Percentiles rank a stretch among this genome's conserved stretches.
Evolutionary conservation across 1,284 basidiomycete species (phyloP).

Genomic region (Papiliotrema flavescens): DNA sequence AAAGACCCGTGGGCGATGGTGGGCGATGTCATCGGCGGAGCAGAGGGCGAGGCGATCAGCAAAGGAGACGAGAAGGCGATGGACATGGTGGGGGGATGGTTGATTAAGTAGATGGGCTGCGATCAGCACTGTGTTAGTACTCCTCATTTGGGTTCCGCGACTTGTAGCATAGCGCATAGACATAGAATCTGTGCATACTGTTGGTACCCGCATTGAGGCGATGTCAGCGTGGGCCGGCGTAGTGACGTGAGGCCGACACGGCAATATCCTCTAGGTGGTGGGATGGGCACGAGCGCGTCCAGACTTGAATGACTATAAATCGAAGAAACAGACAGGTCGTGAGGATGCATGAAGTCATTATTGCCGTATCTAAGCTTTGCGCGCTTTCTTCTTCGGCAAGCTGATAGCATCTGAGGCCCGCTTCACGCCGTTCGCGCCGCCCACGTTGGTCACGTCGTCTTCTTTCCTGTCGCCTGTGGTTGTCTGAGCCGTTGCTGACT

Average conservation of each 20-base stretch:
- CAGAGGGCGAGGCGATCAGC: conserved; percentile 34
- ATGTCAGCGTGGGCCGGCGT: no score
- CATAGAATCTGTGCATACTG: conserved; percentile 1
- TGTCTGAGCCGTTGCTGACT: no score
- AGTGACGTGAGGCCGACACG: no score
- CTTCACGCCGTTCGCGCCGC: neutral
- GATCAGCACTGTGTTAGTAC: neutral
- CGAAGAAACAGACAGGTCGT: no score
- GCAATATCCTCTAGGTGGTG: no score
- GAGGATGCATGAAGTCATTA: no score
- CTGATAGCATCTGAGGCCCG: neutral
- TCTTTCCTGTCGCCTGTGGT: no score
- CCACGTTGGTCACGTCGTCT: neutral
- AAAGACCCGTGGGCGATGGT: conserved; percentile 94
- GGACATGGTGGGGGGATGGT: conserved; percentile 82
- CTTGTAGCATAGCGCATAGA: conserved; percentile 5
- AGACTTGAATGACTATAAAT: no score
- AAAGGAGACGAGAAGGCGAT: conserved; percentile 76
- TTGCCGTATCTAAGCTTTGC: no score
- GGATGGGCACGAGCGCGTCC: no score
- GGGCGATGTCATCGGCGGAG: conserved; percentile 60
- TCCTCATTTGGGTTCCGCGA: neutral
- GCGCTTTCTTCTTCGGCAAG: neutral
- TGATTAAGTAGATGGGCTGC: conserved; percentile 23
- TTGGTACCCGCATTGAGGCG: no score